Conservation (phyloP, 345 rosid species). For the Populus alba region DNA sequence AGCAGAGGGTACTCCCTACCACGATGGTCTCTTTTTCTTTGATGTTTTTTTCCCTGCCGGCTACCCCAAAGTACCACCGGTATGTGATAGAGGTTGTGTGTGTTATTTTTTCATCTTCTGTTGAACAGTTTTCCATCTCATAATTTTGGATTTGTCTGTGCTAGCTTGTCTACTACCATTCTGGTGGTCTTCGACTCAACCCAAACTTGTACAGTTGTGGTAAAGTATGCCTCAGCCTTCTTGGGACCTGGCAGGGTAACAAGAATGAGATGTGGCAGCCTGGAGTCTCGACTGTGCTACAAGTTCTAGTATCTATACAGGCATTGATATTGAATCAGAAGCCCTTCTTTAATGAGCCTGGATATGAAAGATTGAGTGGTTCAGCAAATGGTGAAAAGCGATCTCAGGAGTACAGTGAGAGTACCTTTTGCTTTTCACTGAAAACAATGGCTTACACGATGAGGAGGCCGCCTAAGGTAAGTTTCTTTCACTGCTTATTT, state of each 20-base stretch:
- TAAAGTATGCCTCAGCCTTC: constrained; percentile 91
- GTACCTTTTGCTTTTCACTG: constrained; percentile 52
- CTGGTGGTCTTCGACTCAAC: constrained; percentile 83
- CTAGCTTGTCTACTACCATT: constrained; percentile 68
- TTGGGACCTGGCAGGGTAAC: constrained; percentile 80
- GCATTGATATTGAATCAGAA: constrained; percentile 78
- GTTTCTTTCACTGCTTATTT: constrained; percentile 7
- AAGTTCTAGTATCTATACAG: constrained; percentile 93
- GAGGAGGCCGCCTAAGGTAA: constrained; percentile 86
- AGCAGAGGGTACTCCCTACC: constrained; percentile 94
- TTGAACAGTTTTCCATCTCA: constrained; percentile 14
- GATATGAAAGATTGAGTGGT: constrained; percentile 45
- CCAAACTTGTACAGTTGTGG: constrained; percentile 75
- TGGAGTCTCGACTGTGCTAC: constrained; percentile 68
- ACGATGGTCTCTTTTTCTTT: constrained; percentile 89
- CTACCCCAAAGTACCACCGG: constrained; percentile 80
- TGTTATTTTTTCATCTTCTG: not conserved
- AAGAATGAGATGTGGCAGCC: constrained; percentile 86
- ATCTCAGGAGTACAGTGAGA: constrained; percentile 66
- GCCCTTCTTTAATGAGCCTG: constrained; percentile 93
- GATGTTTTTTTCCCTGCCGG: constrained; percentile 74
- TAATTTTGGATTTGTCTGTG: constrained; percentile 18
- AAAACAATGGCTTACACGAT: constrained; percentile 69
- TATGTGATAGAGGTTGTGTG: constrained; percentile 29
- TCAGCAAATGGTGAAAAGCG: constrained; percentile 43